Percentiles rank a stretch among this genome's conserved stretches.
phyloP scores from a whole-genome alignment of 2,329 filamentous ascomycete species.

The Aspergillus niger region DNA sequence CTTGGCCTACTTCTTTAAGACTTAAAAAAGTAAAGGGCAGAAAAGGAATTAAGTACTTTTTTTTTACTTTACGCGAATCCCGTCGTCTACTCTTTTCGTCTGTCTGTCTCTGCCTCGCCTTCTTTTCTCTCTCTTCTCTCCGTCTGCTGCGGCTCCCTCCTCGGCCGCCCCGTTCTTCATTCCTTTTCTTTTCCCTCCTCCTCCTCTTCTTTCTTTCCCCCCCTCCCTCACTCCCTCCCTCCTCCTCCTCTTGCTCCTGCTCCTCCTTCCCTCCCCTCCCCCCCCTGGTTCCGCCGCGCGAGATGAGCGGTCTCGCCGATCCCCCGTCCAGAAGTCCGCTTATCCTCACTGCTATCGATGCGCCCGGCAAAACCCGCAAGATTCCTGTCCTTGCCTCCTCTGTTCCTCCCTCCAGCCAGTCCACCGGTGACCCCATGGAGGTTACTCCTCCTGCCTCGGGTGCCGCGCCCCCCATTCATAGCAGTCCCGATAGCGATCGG shows the following conservation, averaged over 20 bases:
- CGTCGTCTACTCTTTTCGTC: background rate
- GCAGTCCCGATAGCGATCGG: slow-evolving; percentile 53
- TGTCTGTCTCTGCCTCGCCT: background rate
- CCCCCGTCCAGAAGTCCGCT: slow-evolving; percentile 50
- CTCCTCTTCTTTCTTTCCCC: slow-evolving; percentile 8
- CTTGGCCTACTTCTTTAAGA: too few relatives aligned
- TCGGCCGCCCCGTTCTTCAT: slow-evolving; percentile 5
- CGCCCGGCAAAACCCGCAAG: slow-evolving; percentile 51
- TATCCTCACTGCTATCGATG: slow-evolving; percentile 37
- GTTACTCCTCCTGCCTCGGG: slow-evolving; percentile 51
- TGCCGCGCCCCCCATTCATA: slow-evolving; percentile 49
- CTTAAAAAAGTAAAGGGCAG: too few relatives aligned
- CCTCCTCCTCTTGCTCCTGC: slow-evolving; percentile 13
- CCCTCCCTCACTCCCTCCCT: slow-evolving; percentile 25
- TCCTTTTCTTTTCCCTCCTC: slow-evolving; percentile 9
- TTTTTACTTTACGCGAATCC: too few relatives aligned
- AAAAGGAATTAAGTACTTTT: too few relatives aligned
- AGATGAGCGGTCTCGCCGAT: slow-evolving; percentile 47
- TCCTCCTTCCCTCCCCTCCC: background rate
- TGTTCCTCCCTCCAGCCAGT: slow-evolving; percentile 42
- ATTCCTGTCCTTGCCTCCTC: slow-evolving; percentile 56
- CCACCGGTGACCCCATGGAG: slow-evolving; percentile 58
- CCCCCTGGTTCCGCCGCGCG: slow-evolving; percentile 26
- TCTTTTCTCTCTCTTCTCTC: background rate
- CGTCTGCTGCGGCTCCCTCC: background rate